Conservation (phyloP, 1,139 yeast species). For the Trichomonascaceae sp. region DNA sequence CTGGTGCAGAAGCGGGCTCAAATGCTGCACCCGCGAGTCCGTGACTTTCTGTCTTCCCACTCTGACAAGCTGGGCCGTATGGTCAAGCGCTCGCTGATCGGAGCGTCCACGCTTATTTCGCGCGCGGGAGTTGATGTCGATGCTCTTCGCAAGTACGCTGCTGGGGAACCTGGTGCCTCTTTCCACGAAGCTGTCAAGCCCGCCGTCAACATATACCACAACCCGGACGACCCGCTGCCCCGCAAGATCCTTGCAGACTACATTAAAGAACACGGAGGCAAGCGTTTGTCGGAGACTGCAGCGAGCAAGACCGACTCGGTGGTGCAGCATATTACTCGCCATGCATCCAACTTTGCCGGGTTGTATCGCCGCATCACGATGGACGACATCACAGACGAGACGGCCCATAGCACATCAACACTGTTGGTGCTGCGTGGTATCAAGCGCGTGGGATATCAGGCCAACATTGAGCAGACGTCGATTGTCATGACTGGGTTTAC, state of each 20-base stretch:
- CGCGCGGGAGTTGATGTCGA: background rate
- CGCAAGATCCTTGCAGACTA: background rate
- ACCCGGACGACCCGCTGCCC: background rate
- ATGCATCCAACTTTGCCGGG: background rate
- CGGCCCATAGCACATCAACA: slow-evolving; percentile 15
- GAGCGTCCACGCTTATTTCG: background rate
- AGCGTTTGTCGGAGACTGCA: too few species aligned
- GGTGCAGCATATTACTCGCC: background rate
- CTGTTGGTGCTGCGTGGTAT: slow-evolving; percentile 65
- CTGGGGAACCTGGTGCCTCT: background rate
- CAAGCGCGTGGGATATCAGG: slow-evolving; percentile 79
- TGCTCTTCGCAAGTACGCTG: background rate
- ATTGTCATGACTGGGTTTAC: slow-evolving; percentile 78
- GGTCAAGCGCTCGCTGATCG: background rate
- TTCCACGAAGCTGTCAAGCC: background rate
- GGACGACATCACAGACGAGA: slow-evolving; percentile 3
- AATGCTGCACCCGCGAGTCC: slow-evolving; percentile 14
- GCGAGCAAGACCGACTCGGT: too few species aligned
- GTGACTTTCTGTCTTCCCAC: slow-evolving; percentile 12
- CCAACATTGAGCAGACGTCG: slow-evolving; percentile 73
- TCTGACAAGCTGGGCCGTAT: background rate
- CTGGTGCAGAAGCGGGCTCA: slow-evolving; percentile 52
- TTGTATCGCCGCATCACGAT: slow-evolving; percentile 1
- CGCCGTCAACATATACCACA: background rate
- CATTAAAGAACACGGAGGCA: background rate